Evolutionary conservation across 345 rosid genomes (phyloP).

Genomic region (Eucalyptus cladocalyx): DNA sequence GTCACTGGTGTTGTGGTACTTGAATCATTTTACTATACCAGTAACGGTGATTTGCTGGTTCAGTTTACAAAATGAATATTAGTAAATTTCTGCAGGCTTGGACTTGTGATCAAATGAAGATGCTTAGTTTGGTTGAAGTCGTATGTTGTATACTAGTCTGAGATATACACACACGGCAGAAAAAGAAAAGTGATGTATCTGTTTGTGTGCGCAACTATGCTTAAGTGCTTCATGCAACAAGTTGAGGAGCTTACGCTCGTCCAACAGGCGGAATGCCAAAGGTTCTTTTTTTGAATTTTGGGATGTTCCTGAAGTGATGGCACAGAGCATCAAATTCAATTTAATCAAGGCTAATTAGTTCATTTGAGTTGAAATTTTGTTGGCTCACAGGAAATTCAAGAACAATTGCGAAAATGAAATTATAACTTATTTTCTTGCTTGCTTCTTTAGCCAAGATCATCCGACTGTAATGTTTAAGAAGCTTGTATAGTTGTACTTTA

Average conservation of each 20-base stretch:
- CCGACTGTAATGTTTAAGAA: neutral
- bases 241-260: neutral
- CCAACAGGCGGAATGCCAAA: neutral
- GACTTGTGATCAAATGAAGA: neutral
- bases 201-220: neutral
- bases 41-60: neutral
- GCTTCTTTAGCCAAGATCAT: neutral
- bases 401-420: neutral
- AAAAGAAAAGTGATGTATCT: neutral
- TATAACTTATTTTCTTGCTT: neutral
- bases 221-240: neutral
- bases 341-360: neutral
- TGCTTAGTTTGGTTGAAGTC: neutral
- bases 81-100: neutral
- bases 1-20: conserved; percentile 19
- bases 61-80: neutral
- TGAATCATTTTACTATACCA: neutral
- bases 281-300: neutral
- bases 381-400: neutral
- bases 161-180: neutral
- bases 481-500: neutral
- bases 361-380: neutral
- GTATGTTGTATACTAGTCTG: neutral
- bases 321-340: neutral
- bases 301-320: neutral